phyloP scores from a whole-genome alignment of 139 green algal genomes.

The Choricystis sp. region DNA sequence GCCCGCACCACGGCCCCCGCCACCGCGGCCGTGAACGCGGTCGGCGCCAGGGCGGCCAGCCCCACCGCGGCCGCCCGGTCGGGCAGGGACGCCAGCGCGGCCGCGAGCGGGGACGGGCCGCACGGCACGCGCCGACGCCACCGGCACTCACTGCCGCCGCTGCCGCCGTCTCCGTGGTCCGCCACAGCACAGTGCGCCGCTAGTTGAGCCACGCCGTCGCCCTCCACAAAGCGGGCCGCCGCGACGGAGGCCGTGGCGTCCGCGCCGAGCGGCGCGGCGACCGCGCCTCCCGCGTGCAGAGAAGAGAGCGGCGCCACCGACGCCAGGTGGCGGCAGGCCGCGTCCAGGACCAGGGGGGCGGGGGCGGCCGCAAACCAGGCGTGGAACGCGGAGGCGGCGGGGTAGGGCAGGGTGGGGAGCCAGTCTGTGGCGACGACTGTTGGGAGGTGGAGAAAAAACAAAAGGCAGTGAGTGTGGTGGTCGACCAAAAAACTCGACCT shows the following conservation, averaged over 20 bases:
- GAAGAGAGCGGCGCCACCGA: not conserved
- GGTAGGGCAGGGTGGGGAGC: not conserved
- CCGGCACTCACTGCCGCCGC: too few species aligned
- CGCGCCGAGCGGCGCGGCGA: not conserved
- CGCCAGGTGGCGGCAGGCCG: not conserved
- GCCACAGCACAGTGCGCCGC: too few species aligned
- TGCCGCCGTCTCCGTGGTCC: too few species aligned
- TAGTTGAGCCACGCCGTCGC: not conserved
- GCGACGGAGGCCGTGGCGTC: not conserved
- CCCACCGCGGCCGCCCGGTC: not conserved
- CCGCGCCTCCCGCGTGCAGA: not conserved
- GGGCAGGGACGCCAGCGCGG: not conserved
- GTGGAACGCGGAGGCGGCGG: not conserved
- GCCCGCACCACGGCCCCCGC: too few species aligned
- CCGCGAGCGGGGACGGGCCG: too few species aligned
- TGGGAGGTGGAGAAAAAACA: too few species aligned
- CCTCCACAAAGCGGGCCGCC: not conserved
- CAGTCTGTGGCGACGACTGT: not conserved
- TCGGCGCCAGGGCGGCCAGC: not conserved
- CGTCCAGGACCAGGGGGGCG: not conserved
- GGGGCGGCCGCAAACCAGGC: too few species aligned
- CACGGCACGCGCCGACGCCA: too few species aligned
- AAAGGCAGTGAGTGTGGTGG: too few species aligned
- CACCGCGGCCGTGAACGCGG: not conserved
- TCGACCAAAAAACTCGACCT: too few species aligned